These are phyloP conservation scores for Pleurotus djamor DNA, from an alignment of 768 basidiomycete species.

Conservation along the genomic window DNA sequence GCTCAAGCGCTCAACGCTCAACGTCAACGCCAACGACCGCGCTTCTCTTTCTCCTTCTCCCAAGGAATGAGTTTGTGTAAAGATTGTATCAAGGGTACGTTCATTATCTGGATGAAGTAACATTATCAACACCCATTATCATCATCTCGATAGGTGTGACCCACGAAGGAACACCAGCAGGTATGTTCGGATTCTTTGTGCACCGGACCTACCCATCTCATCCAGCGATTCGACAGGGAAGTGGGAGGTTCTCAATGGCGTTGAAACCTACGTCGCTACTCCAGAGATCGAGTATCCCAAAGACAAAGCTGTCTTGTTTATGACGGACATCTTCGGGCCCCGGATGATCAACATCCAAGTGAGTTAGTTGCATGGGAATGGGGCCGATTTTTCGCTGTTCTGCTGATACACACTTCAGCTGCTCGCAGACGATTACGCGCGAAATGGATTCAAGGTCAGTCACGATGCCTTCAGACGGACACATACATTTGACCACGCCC, in stretches of 20 bases:
- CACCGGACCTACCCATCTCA: background rate
- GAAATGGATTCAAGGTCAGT: conserved; percentile 41
- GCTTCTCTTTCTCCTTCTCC: too few species aligned
- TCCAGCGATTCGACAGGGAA: conserved; percentile 23
- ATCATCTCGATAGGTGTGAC: conserved; percentile 24
- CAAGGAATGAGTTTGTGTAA: conserved; percentile 46
- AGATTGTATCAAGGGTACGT: conserved; percentile 40
- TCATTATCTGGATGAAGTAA: too few species aligned
- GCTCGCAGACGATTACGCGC: conserved; percentile 39
- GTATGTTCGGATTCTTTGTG: conserved; percentile 13
- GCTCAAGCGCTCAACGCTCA: too few species aligned
- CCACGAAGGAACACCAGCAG: conserved; percentile 34
- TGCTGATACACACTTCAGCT: conserved; percentile 20
- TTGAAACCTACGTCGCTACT: conserved; percentile 38
- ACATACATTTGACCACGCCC: too few species aligned
- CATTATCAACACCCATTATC: background rate
- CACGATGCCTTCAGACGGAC: background rate
- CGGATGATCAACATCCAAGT: conserved; percentile 27
- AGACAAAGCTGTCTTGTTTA: conserved; percentile 43
- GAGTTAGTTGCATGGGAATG: background rate
- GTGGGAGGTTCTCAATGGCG: conserved; percentile 31
- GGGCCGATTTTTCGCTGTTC: too few species aligned
- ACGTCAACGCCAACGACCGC: too few species aligned
- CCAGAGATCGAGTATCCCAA: conserved; percentile 36
- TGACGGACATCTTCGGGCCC: conserved; percentile 40